These are phyloP conservation scores for Yarrowia osloensis DNA, from an alignment of 805 yeast species.

Conservation along the genomic window DNA sequence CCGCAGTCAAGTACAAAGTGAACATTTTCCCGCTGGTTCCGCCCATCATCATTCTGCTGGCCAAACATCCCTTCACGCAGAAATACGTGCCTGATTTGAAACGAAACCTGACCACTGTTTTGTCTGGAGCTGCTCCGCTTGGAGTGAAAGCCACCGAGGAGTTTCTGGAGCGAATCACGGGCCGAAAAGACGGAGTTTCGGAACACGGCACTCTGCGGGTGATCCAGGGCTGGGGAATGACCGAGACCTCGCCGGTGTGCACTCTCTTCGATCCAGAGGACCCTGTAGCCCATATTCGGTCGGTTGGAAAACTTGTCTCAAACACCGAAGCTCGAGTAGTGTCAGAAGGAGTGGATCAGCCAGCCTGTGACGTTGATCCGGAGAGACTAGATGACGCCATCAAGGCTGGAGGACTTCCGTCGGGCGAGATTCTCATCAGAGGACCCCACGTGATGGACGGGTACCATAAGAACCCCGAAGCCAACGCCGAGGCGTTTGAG, in stretches of 20 bases:
- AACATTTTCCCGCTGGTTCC: constrained; percentile 47
- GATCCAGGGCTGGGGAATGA: constrained; percentile 31
- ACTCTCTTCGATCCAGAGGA: constrained; percentile 4
- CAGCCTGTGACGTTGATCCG: constrained; percentile 22
- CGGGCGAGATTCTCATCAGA: constrained; percentile 54
- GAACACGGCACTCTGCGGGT: constrained; percentile 16
- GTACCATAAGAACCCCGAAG: constrained; percentile 53
- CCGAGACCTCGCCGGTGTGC: constrained; percentile 33
- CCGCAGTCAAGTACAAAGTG: constrained; percentile 42
- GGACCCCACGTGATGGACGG: constrained; percentile 58
- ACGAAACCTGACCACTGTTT: constrained; percentile 45
- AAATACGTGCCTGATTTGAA: constrained; percentile 47
- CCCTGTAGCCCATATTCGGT: not conserved
- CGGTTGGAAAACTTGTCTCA: not conserved
- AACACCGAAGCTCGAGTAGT: not conserved
- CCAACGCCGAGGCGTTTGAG: constrained; percentile 51
- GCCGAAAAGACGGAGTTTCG: constrained; percentile 26
- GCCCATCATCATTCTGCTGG: constrained; percentile 50
- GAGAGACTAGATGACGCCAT: not conserved
- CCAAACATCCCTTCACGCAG: constrained; percentile 49
- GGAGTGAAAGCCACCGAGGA: not conserved
- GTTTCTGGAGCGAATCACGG: constrained; percentile 13
- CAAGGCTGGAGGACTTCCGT: constrained; percentile 5
- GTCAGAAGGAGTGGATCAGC: constrained; percentile 11
- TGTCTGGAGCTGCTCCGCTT: constrained; percentile 54